Conservation (phyloP, 2,329 filamentous ascomycete species). For the Gnomoniopsis smithogilvyi region DNA sequence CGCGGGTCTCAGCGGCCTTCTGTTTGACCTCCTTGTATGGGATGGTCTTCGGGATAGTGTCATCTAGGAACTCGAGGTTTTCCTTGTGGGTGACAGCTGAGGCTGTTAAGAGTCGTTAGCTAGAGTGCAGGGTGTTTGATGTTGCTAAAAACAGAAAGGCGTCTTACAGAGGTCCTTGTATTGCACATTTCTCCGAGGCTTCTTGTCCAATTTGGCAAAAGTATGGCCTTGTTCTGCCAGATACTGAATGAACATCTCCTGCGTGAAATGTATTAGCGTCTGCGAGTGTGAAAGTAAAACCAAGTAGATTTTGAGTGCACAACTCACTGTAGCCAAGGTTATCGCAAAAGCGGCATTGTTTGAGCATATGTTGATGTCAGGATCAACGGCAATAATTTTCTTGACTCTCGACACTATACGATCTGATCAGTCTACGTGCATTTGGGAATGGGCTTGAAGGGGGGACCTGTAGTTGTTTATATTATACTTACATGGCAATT, state of each 20-base stretch:
- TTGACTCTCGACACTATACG: conserved; percentile 85
- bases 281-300: background rate
- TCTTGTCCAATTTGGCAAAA: conserved; percentile 85
- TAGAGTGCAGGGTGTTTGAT: too few species aligned
- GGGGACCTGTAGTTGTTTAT: background rate
- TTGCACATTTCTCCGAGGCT: conserved; percentile 89
- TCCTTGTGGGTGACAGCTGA: conserved; percentile 84
- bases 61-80: conserved; percentile 90
- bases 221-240: conserved; percentile 81
- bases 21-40: conserved; percentile 78
- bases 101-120: conserved; percentile 47
- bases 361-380: conserved; percentile 80
- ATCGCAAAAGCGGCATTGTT: conserved; percentile 95
- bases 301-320: background rate
- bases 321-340: conserved; percentile 75
- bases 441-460: background rate
- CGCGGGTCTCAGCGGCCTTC: conserved; percentile 47
- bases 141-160: background rate
- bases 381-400: conserved; percentile 88
- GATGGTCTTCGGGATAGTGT: conserved; percentile 83
- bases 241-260: conserved; percentile 96
- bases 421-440: background rate
- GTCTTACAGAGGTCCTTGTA: conserved; percentile 84
- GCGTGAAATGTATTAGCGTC: background rate
- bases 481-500: conserved; percentile 70